Base-by-base conservation (phyloP, 1,139 yeast species). In the Diutina siamensis region DNA sequence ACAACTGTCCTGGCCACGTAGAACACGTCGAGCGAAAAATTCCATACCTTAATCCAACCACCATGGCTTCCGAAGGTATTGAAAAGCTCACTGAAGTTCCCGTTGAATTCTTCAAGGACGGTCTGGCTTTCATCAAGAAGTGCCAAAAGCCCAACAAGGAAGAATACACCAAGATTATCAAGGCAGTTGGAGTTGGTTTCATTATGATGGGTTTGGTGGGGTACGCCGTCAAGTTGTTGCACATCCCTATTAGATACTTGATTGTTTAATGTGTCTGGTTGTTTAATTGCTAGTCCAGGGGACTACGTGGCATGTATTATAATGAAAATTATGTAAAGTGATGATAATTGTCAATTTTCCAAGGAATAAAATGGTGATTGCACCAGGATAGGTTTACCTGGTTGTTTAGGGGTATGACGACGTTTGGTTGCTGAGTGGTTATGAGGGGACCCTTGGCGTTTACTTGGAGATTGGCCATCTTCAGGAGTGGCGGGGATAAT, bases 191-290 rank as follows among this genome's bases (percentile, higher is more conserved):
- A 58, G 76, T 88, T 55, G 98, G 98, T 57, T 92, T 89, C 68
- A 71, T 89, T 56, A 89, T 89, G 78, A 94, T 92, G 92, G 98
- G 98, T 59, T 84, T 87, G 58, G 94, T 92, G 58, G 98, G 98
- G 49, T 92, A 88, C 69, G 85, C 82, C 58, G 94, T 92, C 67
- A 92, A 92, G 71, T 77, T 89, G 62, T 76, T 89, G 59, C 98
- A 89, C 68, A 89, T 89, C 59, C 98, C 98, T 61, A 88, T 89
- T 71, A 84, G 97, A 72, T 94, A 88, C 70, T 80, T 89, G 71
- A 88, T 89, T 69, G 97, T 89, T 55, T 89, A 75, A n/a, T n/a
- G n/a, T n/a, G n/a, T n/a, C n/a, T n/a, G n/a, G n/a, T n/a, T n/a
- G 72, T 20, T 19, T 35, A 10, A 25, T 7, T n/a, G 10, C 25